Conservation (phyloP, 495 filamentous ascomycete species). For the Opeltia flavorubescens region DNA sequence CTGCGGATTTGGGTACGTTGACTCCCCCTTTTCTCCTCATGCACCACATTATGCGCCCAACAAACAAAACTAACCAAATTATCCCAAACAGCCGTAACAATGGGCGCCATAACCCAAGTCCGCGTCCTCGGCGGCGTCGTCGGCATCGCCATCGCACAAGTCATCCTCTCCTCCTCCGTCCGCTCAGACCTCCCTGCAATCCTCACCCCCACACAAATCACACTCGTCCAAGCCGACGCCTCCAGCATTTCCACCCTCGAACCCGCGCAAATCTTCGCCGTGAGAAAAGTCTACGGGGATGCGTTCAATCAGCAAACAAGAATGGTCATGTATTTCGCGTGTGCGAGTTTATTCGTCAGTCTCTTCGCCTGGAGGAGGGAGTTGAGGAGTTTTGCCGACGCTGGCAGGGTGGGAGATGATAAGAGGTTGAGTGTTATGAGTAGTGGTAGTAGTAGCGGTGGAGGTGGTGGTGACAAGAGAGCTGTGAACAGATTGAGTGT, state of each 20-base stretch:
- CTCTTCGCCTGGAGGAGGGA: too few relatives aligned
- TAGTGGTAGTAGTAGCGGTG: too few relatives aligned
- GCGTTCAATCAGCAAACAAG: conserved; percentile 10
- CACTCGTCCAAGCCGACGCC: conserved; percentile 1
- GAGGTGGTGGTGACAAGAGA: too few relatives aligned
- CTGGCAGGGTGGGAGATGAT: too few relatives aligned
- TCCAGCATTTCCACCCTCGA: not conserved
- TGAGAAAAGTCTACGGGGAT: conserved; percentile 2
- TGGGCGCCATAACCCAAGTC: conserved; percentile 39
- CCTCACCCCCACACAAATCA: conserved; percentile 13
- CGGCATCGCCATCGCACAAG: conserved; percentile 31
- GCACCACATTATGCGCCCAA: too few relatives aligned
- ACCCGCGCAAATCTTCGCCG: not conserved
- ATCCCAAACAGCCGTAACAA: conserved; percentile 30
- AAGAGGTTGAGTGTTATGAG: too few relatives aligned
- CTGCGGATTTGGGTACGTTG: conserved; percentile 29
- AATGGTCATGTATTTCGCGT: not conserved
- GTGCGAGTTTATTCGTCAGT: not conserved
- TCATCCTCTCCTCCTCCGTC: conserved; percentile 21
- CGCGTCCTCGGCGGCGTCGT: conserved; percentile 44
- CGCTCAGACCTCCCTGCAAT: conserved; percentile 12
- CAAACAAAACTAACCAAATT: too few relatives aligned
- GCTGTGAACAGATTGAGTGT: too few relatives aligned
- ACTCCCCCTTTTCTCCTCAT: not conserved
- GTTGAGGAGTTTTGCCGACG: too few relatives aligned